These are phyloP conservation scores for Yarrowia alimentaria DNA, from an alignment of 805 yeast species.

Conservation along the genomic window DNA sequence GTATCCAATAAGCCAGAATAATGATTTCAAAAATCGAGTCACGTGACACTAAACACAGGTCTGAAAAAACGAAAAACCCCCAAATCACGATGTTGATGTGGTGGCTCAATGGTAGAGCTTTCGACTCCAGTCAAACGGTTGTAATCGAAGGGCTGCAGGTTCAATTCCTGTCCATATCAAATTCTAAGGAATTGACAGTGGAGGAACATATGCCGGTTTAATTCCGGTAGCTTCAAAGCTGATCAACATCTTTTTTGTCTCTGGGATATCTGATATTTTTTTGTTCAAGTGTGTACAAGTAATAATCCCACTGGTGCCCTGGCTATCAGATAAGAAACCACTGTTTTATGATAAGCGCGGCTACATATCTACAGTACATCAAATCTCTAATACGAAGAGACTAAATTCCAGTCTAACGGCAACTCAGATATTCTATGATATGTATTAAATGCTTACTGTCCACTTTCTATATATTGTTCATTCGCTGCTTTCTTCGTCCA, in stretches of 20 bases:
- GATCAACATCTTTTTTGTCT: constrained; percentile 8
- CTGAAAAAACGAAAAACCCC: background rate
- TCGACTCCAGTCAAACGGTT: constrained; percentile 56
- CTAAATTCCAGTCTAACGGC: no score
- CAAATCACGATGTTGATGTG: constrained; percentile 32
- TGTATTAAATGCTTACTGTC: no score
- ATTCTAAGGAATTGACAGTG: constrained; percentile 15
- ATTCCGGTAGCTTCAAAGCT: constrained; percentile 24
- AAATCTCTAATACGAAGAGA: no score
- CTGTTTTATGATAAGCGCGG: no score
- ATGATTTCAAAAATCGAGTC: no score
- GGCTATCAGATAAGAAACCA: no score
- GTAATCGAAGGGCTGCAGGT: constrained; percentile 75
- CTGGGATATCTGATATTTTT: background rate
- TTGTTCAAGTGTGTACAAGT: no score
- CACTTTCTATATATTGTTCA: no score
- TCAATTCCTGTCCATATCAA: constrained; percentile 78
- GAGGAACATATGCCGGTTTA: constrained; percentile 21
- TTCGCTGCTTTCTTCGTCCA: constrained; percentile 1
- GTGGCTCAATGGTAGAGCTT: constrained; percentile 81
- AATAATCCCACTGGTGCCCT: no score
- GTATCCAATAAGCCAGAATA: background rate
- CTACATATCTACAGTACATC: no score
- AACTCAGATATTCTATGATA: no score
- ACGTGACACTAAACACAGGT: no score